Evolutionary conservation across 2,329 filamentous ascomycete species (phyloP), one percentile per base, ranked within the genome.

Genomic region (Pyricularia pennisetigena): DNA sequence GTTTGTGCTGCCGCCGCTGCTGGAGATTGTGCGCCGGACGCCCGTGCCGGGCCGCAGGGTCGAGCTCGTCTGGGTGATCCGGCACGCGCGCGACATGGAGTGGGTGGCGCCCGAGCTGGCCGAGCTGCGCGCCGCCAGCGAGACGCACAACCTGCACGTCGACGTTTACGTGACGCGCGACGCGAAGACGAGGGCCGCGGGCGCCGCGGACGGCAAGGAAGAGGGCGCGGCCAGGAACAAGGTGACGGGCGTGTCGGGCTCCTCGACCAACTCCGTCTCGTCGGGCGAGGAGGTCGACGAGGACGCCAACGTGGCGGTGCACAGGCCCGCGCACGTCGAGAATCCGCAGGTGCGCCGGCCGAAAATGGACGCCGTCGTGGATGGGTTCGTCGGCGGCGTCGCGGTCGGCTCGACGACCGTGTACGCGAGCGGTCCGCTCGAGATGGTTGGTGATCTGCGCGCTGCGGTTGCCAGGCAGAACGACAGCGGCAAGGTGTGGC

Each of bases 51-150:
- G 81, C 68, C 78, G 82, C 67, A 82, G 79, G 69, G 74, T 90
- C 1, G 84, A 88, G 72, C 82, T 91, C n/a, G 78, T 90, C 68
- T 91, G 89, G 89, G 83, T 85, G 1, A 80, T 91, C 54, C 81
- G 87, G 16, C 82, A 83, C 59, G 78, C 78, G 7, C 74, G 76
- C 7, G 85, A 90, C 70, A 75, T 86, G 20, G 78, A 81, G 24
- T 91, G 89, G 88, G 78, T 90, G 10, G 76, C 78, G 29, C 73
- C 78, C 6, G 89, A 91, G 74, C 76, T 91, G 12, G 78, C 82
- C 2, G 71, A 80, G 7, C 76, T 90, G 10, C 77, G 77, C 4
- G 77, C 78, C 8, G 78, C 78, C 3, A 73, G 75, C 23, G 20
- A 20, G 57, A 28, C 66, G 24, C 66, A 67, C 66, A 75, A 79